A percentile compares a stretch with the other conserved stretches of the same genome.
Conservation (phyloP, 768 basidiomycete species). For the Suillus sp. region DNA sequence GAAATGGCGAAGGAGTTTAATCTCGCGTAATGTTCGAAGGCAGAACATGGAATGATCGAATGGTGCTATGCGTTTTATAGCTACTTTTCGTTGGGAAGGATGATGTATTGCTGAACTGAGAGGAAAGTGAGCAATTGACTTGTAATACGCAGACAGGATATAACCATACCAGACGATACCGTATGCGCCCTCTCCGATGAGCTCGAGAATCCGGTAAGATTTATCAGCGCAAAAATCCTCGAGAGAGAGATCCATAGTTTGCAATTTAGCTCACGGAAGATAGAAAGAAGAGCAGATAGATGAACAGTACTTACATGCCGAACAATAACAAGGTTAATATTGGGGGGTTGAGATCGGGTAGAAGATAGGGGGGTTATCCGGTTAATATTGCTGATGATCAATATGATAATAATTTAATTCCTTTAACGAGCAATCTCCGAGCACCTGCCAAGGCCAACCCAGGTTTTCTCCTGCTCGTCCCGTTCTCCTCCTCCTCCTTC, state of each 20-base stretch:
- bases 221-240: conserved; percentile 52
- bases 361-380: conserved; percentile 4
- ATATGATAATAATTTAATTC: conserved; percentile 10
- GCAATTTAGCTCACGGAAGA: conserved; percentile 7
- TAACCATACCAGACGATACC: conserved; percentile 73
- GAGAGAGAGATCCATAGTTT: conserved; percentile 32
- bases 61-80: conserved; percentile 94
- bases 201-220: conserved; percentile 73
- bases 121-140: conserved; percentile 17
- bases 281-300: conserved; percentile 2
- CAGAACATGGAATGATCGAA: conserved; percentile 96
- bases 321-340: conserved; percentile 1
- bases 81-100: conserved; percentile 81
- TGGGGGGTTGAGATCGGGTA: background rate
- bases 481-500: conserved; percentile 5
- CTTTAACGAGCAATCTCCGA: conserved; percentile 10
- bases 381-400: conserved; percentile 6
- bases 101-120: conserved; percentile 73
- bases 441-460: conserved; percentile 2
- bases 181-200: conserved; percentile 94
- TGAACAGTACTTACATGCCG: conserved; percentile 6
- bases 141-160: background rate
- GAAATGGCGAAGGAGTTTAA: conserved; percentile 91
- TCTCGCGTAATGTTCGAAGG: conserved; percentile 80
- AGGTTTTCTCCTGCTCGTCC: conserved; percentile 6